A percentile compares a stretch with the other conserved stretches of the same genome.
Conservation (phyloP, 371 early-diverging fungal species). For the Entomophthora muscae region DNA sequence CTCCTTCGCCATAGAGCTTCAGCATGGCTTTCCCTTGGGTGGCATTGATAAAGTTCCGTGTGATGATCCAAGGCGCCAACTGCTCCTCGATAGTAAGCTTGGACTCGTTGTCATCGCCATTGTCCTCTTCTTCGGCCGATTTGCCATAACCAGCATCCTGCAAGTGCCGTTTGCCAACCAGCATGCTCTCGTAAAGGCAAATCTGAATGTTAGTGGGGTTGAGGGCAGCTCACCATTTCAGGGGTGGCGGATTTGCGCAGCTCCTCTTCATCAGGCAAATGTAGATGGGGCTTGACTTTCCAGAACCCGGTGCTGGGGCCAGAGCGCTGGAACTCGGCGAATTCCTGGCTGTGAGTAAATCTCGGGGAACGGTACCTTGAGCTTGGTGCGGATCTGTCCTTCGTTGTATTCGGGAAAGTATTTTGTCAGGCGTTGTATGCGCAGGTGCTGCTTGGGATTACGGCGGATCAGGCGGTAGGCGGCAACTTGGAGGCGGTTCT, state of each 20-base stretch:
- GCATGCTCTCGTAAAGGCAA: constrained; percentile 93
- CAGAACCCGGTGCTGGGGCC: constrained; percentile 88
- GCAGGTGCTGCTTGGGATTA: constrained; percentile 53
- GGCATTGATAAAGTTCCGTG: constrained; percentile 88
- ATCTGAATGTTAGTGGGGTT: constrained; percentile 21
- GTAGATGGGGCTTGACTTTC: constrained; percentile 69
- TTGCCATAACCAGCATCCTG: constrained; percentile 83
- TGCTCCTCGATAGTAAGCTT: constrained; percentile 78
- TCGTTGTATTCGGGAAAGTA: constrained; percentile 76
- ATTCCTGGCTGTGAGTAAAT: constrained; percentile 36
- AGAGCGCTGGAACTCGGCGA: constrained; percentile 82
- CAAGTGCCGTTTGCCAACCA: constrained; percentile 88
- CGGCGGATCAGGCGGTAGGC: constrained; percentile 72
- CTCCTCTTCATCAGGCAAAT: constrained; percentile 85
- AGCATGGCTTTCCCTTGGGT: constrained; percentile 86
- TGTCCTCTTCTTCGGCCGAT: constrained; percentile 42
- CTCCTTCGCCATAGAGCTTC: constrained; percentile 86
- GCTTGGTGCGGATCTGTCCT: constrained; percentile 62
- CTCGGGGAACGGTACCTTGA: constrained; percentile 30
- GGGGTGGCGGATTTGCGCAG: constrained; percentile 92
- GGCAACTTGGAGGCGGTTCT: constrained; percentile 81
- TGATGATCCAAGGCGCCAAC: constrained; percentile 93
- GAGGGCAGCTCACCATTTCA: constrained; percentile 51
- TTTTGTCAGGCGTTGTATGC: constrained; percentile 52
- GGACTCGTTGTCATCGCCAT: constrained; percentile 37